Base-by-base conservation (phyloP, 2,329 filamentous ascomycete species). In the Alternaria triticimaculans region DNA sequence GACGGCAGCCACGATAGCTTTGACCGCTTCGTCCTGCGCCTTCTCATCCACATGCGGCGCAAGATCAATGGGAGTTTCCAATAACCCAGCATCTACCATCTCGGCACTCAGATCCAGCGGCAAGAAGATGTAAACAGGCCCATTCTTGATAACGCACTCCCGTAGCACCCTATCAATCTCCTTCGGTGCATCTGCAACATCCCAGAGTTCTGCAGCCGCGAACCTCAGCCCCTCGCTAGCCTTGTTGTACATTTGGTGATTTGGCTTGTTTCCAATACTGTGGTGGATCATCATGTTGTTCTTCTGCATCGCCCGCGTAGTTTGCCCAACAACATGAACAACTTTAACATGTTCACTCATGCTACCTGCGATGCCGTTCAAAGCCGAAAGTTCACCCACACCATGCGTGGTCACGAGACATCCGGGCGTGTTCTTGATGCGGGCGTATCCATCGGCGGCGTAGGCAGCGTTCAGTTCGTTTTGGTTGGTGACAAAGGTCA, bases 391-490 rank as follows among this genome's bases (percentile, higher is more conserved):
- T 65, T 84, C 83, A 62, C 87, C 88, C 2, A 89, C 87, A 5
- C 87, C 88, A 69, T 88, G 88, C 0, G 87, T 88, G 1, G 88
- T 89, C 30, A 89, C 79, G 8, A 88, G 61, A 55, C 80, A 81
- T 9, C 82, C 82, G 4, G 81, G 80, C 7, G 85, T 76, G 6
- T 84, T 84, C 65, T 87, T 87, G 62, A 87, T 81, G 12, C 87
- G 79, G 4, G 85, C 83, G 66, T 89, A 89, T 2, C 86, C 87
- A 65, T 89, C 87, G 3, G 85, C 85, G 0, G 86, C 85, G 63
- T 88, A 88, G 3, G 81, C 85, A 4, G 85, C 84, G 65, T 88
- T 88, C 51, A 89, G 82, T 73, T 89, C 87, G 67, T 88, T 89
- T 58, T 83, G 81, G 64, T 85, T 88, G 63, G 86, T 86, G 11